Base-by-base conservation (phyloP, 495 filamentous ascomycete species). In the Parathielavia hyrcaniae region DNA sequence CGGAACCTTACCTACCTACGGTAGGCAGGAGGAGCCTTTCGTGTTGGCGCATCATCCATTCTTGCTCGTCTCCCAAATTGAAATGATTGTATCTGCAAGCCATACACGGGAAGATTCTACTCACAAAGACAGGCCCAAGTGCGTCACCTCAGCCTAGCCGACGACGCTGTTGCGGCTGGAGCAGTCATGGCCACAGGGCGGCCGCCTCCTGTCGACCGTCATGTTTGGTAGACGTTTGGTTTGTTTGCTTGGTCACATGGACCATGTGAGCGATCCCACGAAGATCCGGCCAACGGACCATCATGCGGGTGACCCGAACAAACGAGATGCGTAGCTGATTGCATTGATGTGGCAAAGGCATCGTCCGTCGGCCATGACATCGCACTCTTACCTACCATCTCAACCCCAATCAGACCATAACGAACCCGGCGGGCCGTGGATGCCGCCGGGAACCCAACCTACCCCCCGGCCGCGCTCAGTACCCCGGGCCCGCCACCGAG, bases 401-500 rank as follows among this genome's bases (percentile, higher is more conserved):
- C 32, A 16, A n/a, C 7, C 22, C 32, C 46, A 17, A n/a, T 16
- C 9, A n/a, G n/a, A 5, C 5, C 11, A 6, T n/a, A n/a, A n/a
- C n/a, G n/a, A n/a, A n/a, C n/a, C 7, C 36, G 2, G 20, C 12
- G 5, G 50, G 50, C 6, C 50, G 36, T 9, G 16, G 16, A 19
- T 9, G 17, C 14, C 40, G 52, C 40, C 52, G 41, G 7, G 26
- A 13, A 30, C 51, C 51, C 14, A 7, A 8, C 20, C 17, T 12
- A 16, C 12, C 32, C 16, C 26, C 26, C 16, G 16, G 9, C 40
- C 30, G 6, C 13, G 11, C 40, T 26, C 19, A n/a, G 16, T 0
- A 44, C 40, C 35, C 32, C 53, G 2, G 43, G 43, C 5, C 53
- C 53, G 53, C 53, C 53, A 55, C 53, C 13, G 41, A n/a, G 16